phyloP scores from a whole-genome alignment of 352 stramenopile genomes.

The Globisporangium radiosum region DNA sequence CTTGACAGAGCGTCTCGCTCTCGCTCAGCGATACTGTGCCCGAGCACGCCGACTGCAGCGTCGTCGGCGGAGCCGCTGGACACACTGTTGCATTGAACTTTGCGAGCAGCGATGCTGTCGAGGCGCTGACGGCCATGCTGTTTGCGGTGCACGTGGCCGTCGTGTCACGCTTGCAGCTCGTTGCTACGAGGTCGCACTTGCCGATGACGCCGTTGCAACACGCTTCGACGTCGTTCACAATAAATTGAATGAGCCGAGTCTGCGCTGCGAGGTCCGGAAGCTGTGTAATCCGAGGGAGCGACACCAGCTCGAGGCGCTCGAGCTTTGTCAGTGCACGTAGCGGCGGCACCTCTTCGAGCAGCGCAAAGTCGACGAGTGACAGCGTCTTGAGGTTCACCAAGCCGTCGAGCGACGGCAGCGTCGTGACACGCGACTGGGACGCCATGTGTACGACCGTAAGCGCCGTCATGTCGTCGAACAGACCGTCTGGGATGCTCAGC shows the following conservation, averaged over 20 bases:
- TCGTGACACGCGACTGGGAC: constrained; percentile 12
- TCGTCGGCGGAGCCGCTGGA: not conserved
- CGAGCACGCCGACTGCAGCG: not conserved
- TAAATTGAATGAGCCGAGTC: constrained; percentile 14
- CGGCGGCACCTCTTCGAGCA: constrained; percentile 16
- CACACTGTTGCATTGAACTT: constrained; percentile 3
- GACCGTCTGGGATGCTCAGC: constrained; percentile 12
- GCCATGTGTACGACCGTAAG: constrained; percentile 31
- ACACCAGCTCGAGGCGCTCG: constrained; percentile 18
- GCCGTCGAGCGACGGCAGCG: constrained; percentile 24
- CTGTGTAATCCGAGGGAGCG: constrained; percentile 12
- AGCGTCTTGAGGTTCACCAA: constrained; percentile 25
- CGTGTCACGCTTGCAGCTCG: not conserved
- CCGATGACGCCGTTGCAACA: constrained; percentile 33
- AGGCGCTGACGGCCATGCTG: not conserved
- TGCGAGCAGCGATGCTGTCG: not conserved
- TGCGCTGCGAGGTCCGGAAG: constrained; percentile 19
- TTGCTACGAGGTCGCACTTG: constrained; percentile 15
- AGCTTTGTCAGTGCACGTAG: constrained; percentile 16
- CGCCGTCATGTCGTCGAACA: constrained; percentile 27
- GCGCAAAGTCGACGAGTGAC: constrained; percentile 17
- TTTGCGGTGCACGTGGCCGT: constrained; percentile 1
- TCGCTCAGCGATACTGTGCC: not conserved
- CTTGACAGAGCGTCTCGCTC: constrained; percentile 1
- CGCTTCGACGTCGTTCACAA: constrained; percentile 10